Base-by-base conservation (phyloP, 306 rosid species). In the Pterocarpus santalinus region DNA sequence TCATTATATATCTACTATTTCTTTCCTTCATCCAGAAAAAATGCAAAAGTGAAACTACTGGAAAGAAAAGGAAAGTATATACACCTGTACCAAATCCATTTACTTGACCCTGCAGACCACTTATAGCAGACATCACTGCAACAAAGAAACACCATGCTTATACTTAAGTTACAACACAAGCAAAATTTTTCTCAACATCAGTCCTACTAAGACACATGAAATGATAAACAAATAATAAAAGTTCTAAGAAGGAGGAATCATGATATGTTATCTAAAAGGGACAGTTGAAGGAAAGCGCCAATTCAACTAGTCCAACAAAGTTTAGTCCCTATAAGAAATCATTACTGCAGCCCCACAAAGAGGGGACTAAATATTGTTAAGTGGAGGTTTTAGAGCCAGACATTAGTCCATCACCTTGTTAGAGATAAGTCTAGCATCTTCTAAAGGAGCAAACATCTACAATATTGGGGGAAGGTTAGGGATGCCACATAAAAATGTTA, bases 111-210 rank as follows among this genome's bases (percentile, higher is more conserved):
- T 93, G 84, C 82, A 95, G 84, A 67, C 99, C 99, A 80, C 98
- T 95, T 73, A 93, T 90, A 65, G 99, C 96, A 72, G 99, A 91
- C 91, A 88, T 87, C 90, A 95, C 99, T 93, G 92, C 70, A 83
- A 76, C 56, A 82, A 83, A 83, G 80, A 83, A 82, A 53, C 75
- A 67, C 49, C 46, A 17, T 76, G 73, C 34, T 84, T 80, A 83
- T 22, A 74, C 53, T 83, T n/a, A 69, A 74, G 73, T 49, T 63
- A 64, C 34, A 69, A 34, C 9, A 61, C 72, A 49, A 68, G 36
- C 41, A 67, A 34, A 49, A 0, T 10, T 14, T 69, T 58, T 83
- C 62, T 41, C 1, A 70, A 58, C 77, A 80, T 34, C 44, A 10
- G 15, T 66, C 34, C 35, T 64, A 38, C 38, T 53, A 38, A 0